These are phyloP conservation scores for Geosmithia morbida DNA, from an alignment of 2,329 filamentous ascomycete species.

Conservation along the genomic window DNA sequence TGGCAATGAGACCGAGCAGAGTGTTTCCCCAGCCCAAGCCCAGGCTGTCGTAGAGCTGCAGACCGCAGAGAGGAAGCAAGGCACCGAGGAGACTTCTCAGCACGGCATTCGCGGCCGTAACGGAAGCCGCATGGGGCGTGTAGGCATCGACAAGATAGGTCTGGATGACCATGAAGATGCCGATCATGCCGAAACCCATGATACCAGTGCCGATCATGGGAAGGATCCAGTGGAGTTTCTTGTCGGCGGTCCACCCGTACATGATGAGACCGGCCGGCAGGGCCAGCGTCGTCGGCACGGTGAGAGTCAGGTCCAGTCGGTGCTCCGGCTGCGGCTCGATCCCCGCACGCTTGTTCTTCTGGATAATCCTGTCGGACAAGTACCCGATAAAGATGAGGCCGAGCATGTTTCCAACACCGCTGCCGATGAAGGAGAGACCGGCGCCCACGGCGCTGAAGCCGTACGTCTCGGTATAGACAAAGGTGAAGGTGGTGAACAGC, in stretches of 20 bases:
- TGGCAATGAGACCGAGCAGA: slow-evolving; percentile 19
- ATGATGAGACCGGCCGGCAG: slow-evolving; percentile 2
- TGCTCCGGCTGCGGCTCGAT: slow-evolving; percentile 5
- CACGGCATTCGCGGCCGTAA: slow-evolving; percentile 9
- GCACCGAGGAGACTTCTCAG: slow-evolving; percentile 17
- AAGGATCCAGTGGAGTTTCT: slow-evolving; percentile 1
- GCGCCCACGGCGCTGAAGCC: slow-evolving; percentile 14
- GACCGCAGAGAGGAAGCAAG: slow-evolving; percentile 20
- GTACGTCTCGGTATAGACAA: slow-evolving; percentile 29
- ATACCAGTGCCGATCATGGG: slow-evolving; percentile 18
- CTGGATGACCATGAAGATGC: slow-evolving; percentile 30
- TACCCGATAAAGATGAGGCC: slow-evolving; percentile 7
- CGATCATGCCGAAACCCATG: slow-evolving; percentile 24
- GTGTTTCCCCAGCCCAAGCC: slow-evolving; percentile 27
- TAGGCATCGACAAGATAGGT: slow-evolving; percentile 15
- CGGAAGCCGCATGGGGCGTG: slow-evolving; percentile 9
- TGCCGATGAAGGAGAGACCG: slow-evolving; percentile 8
- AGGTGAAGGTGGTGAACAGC: slow-evolving; percentile 37
- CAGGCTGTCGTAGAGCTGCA: slow-evolving; percentile 20
- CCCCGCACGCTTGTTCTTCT: slow-evolving; percentile 2
- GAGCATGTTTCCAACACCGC: slow-evolving; percentile 8
- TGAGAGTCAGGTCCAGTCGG: slow-evolving; percentile 6
- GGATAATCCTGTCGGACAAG: slow-evolving; percentile 7
- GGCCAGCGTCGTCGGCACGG: slow-evolving; percentile 5
- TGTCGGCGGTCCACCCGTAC: slow-evolving; percentile 1